These are phyloP conservation scores for Panicum virgatum DNA, from an alignment of 202 grass and related monocot species.

Conservation along the genomic window DNA sequence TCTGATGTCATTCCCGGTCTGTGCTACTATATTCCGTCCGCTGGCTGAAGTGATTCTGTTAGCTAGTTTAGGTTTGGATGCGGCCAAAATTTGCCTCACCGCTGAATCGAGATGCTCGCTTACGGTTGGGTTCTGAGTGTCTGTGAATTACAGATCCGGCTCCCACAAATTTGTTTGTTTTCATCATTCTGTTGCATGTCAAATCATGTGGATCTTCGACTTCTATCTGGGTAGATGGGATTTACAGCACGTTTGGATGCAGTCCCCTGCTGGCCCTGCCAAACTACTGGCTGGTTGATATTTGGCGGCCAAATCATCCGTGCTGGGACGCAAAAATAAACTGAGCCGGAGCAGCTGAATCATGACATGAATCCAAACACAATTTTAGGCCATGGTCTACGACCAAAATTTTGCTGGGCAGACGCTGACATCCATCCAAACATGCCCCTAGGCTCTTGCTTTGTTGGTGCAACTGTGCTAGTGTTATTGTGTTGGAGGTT, in stretches of 20 bases:
- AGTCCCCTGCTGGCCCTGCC: too few relatives aligned
- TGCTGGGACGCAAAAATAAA: too few relatives aligned
- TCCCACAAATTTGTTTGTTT: not conserved
- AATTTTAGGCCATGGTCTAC: too few relatives aligned
- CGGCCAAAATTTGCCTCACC: not conserved
- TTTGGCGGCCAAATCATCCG: too few relatives aligned
- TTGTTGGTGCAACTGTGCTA: not conserved
- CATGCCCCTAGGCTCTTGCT: not conserved
- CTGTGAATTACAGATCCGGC: not conserved
- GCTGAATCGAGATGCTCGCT: conserved; percentile 6
- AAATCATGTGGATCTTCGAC: not conserved
- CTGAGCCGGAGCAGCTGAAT: too few relatives aligned
- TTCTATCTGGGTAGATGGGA: not conserved
- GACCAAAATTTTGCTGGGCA: too few relatives aligned
- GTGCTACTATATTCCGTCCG: not conserved
- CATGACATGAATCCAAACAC: too few relatives aligned
- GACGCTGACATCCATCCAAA: too few relatives aligned
- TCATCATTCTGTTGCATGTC: not conserved
- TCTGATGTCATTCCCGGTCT: not conserved
- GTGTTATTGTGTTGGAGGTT: not conserved
- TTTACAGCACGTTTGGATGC: too few relatives aligned
- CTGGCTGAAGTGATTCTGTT: not conserved
- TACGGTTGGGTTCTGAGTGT: not conserved
- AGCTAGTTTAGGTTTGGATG: not conserved
- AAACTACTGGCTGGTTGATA: too few relatives aligned